A percentile compares a stretch with the other conserved stretches of the same genome.
phyloP scores from a whole-genome alignment of 108 stramenopile genomes.

The Cyclostephanos invisitatus region DNA sequence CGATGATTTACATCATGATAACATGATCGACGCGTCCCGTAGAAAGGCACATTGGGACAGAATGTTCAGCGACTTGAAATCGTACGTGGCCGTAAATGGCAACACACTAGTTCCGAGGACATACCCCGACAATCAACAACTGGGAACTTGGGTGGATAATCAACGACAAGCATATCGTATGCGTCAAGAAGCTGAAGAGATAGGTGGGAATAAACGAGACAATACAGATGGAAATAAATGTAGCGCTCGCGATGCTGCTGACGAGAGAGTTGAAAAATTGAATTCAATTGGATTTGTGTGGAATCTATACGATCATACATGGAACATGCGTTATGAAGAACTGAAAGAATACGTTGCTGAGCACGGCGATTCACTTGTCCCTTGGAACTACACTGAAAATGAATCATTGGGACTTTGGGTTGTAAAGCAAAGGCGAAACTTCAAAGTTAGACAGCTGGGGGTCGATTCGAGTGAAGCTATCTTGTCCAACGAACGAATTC shows the following conservation, averaged over 20 bases:
- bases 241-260: constrained; percentile 7
- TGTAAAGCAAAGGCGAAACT: constrained; percentile 46
- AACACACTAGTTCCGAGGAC: constrained; percentile 46
- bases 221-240: not conserved
- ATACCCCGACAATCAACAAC: constrained; percentile 41
- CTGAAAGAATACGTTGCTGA: constrained; percentile 36
- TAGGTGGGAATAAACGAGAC: not conserved
- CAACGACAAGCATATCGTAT: constrained; percentile 46
- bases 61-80: constrained; percentile 34
- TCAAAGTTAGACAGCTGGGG: constrained; percentile 21
- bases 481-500: constrained; percentile 39
- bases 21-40: not conserved
- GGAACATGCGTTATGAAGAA: constrained; percentile 39
- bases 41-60: constrained; percentile 34
- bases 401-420: constrained; percentile 54
- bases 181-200: constrained; percentile 22
- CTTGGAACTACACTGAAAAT: constrained; percentile 37
- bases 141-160: constrained; percentile 52
- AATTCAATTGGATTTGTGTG: constrained; percentile 40
- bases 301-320: constrained; percentile 23
- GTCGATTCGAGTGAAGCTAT: constrained; percentile 11
- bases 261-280: constrained; percentile 24
- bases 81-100: constrained; percentile 45
- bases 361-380: constrained; percentile 53
- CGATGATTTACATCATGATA: not conserved